Evolutionary conservation across 768 basidiomycete species (phyloP), one percentile per base, ranked within the genome.

Genomic region (Podaxis sp.): DNA sequence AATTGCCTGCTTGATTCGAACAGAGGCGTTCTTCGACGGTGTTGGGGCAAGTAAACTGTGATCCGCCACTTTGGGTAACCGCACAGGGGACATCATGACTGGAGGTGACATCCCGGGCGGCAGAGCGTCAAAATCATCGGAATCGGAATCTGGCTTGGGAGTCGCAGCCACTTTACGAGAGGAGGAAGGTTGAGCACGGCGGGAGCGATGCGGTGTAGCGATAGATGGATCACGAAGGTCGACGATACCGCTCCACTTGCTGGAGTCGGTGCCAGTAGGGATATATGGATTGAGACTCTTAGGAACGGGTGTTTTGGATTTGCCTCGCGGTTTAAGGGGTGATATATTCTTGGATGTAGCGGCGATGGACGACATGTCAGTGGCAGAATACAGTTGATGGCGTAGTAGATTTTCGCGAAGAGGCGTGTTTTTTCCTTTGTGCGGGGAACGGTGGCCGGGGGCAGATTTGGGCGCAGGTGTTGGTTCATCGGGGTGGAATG

Each of bases 201-300:
- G 80, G 49, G 64, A 44, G 3, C 69, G 61, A 59, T 71, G 76
- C 20, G 83, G 83, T 17, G 84, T 84, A 22, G 76, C 68, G 17
- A 83, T 74, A 30, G 80, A 77, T 5, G 86, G 81, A 63, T 85
- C 84, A 17, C 82, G 79, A 2, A 93, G 81, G 73, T 96, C 85
- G 37, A 93, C 87, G 37, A 94, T 74, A 10, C 91, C 91, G 68
- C 83, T 83, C 90, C 90, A 92, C 15, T 86, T 74, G 10, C 75
- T 73, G 2, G 87, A 82, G 5, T 80, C 71, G 2, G 75, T 74
- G 53, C 82, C 78, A 3, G 80, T 71, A 0, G 87, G 81, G 6
- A 91, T 78, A 69, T 89, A 87, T 1, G 87, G 86, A 61, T 89
- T 90, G 12, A 79, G 75, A 33, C 75, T 74, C 65, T 84, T 86